A percentile compares a stretch with the other conserved stretches of the same genome.
phyloP scores from a whole-genome alignment of 495 filamentous ascomycete species.

The Tuber magnatum region DNA sequence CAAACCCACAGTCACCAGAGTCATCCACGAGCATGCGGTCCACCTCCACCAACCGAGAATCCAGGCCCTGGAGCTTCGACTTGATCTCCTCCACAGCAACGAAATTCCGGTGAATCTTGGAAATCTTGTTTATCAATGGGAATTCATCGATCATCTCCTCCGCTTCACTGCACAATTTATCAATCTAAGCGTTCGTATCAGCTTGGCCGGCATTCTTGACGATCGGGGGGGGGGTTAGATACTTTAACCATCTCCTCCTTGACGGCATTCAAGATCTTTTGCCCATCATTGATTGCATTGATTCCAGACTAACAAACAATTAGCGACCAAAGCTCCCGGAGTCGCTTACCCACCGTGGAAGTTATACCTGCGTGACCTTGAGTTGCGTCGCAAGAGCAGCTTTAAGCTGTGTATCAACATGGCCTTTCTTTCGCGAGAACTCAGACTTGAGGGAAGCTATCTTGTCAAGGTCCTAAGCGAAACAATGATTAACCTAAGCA shows the following conservation, averaged over 20 bases:
- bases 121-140: conserved; percentile 79
- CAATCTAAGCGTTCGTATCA: conserved; percentile 52
- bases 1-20: conserved; percentile 57
- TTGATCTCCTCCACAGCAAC: conserved; percentile 87
- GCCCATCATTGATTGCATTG: conserved; percentile 72
- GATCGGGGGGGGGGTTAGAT: background rate
- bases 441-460: conserved; percentile 82
- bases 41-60: conserved; percentile 62
- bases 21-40: conserved; percentile 71
- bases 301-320: conserved; percentile 57
- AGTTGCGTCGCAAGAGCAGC: conserved; percentile 81
- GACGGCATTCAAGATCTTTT: conserved; percentile 76
- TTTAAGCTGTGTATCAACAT: conserved; percentile 81
- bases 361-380: conserved; percentile 64
- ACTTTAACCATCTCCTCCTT: conserved; percentile 92
- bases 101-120: conserved; percentile 90
- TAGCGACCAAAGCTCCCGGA: conserved; percentile 12
- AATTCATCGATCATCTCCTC: conserved; percentile 96
- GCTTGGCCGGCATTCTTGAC: background rate
- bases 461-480: conserved; percentile 77
- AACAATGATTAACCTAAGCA: conserved; percentile 12
- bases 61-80: conserved; percentile 75
- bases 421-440: conserved; percentile 87
- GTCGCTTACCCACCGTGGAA: background rate
- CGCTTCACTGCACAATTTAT: conserved; percentile 90